These are phyloP conservation scores for Cercospora nicotianae DNA, from an alignment of 2,329 filamentous ascomycete species.

Conservation along the genomic window DNA sequence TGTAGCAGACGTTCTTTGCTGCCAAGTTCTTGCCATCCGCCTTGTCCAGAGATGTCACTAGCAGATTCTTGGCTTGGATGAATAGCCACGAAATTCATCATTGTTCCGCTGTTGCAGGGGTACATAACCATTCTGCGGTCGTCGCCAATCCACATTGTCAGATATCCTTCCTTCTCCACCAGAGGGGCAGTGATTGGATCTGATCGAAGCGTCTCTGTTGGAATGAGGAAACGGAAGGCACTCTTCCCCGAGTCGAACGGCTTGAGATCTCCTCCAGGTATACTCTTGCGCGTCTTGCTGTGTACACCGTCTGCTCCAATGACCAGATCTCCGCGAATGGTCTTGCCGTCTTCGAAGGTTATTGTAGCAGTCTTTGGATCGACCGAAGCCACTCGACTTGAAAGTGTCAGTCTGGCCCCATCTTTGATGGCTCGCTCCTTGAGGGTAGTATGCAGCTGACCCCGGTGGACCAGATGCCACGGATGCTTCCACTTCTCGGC, in stretches of 20 bases:
- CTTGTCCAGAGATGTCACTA: conserved; percentile 14
- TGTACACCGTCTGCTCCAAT: conserved; percentile 39
- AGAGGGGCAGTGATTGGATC: conserved; percentile 47
- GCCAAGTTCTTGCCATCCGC: conserved; percentile 41
- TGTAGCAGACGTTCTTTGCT: conserved; percentile 42
- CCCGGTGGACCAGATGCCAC: conserved; percentile 34
- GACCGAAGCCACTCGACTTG: conserved; percentile 21
- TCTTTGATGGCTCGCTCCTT: conserved; percentile 27
- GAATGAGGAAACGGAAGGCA: conserved; percentile 58
- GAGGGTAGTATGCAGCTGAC: conserved; percentile 33
- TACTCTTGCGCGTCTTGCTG: conserved; percentile 23
- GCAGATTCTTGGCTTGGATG: conserved; percentile 40
- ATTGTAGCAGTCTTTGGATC: conserved; percentile 18
- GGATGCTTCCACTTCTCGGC: conserved; percentile 31
- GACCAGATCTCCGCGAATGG: conserved; percentile 32
- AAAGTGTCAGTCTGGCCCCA: conserved; percentile 28
- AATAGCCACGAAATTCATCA: conserved; percentile 50
- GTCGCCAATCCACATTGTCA: conserved; percentile 46
- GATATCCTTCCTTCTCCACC: conserved; percentile 33
- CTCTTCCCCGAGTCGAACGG: conserved; percentile 51
- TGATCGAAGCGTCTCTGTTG: conserved; percentile 45
- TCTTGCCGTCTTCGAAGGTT: conserved; percentile 28
- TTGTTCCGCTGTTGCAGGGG: conserved; percentile 48
- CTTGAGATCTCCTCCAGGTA: conserved; percentile 27
- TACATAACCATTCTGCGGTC: conserved; percentile 51